A percentile compares a stretch with the other conserved stretches of the same genome.
Conservation (phyloP, 1,284 basidiomycete genomes). For the Cystobasidium sp. region DNA sequence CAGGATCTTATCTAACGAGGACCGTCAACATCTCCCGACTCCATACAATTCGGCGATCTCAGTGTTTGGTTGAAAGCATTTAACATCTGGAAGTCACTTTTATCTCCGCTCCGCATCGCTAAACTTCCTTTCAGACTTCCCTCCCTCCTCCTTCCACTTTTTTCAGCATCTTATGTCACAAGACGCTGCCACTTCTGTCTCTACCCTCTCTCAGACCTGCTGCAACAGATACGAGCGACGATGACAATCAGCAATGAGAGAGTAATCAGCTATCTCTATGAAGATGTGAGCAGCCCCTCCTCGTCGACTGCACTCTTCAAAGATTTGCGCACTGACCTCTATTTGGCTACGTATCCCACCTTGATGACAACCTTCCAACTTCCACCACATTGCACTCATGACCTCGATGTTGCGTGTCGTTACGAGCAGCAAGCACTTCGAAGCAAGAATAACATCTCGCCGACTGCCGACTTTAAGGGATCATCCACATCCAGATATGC, state of each 20-base stretch:
- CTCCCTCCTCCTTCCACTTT: no score
- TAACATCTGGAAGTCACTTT: no score
- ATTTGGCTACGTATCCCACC: not conserved
- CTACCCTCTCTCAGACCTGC: not conserved
- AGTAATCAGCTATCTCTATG: conserved; percentile 15
- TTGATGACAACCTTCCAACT: not conserved
- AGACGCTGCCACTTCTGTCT: no score
- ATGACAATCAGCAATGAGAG: not conserved
- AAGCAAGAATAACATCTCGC: not conserved
- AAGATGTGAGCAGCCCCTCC: conserved; percentile 8
- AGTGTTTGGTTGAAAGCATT: no score
- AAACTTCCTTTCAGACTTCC: no score
- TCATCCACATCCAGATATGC: not conserved
- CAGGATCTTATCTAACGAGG: no score
- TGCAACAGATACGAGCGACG: not conserved
- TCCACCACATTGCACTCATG: not conserved
- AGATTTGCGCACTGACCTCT: not conserved
- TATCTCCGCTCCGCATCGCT: no score
- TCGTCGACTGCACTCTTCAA: not conserved
- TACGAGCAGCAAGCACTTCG: not conserved
- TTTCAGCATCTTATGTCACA: no score
- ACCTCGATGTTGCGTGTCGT: not conserved
- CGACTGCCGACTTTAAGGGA: not conserved
- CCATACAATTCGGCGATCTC: no score
- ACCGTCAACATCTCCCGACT: no score